Evolutionary conservation across 257 asterid species (phyloP).

Genomic region (Verbena officinalis): DNA sequence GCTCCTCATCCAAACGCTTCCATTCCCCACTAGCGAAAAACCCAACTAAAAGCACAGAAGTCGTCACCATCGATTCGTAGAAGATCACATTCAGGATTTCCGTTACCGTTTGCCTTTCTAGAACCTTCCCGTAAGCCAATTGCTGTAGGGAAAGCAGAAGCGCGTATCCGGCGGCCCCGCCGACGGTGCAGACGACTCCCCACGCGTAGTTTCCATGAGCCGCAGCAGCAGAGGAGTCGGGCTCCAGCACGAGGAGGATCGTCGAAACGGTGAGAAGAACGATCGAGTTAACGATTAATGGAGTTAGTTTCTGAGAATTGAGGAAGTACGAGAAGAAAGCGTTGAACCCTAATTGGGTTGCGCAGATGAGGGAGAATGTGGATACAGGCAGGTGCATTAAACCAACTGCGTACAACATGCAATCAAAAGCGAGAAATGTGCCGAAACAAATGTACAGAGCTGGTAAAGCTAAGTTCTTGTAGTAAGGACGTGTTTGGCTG

Average conservation of each 20-base stretch:
- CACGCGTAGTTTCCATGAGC: conserved; percentile 10
- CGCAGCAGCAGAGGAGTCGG: conserved; percentile 14
- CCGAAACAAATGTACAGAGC: conserved; percentile 28
- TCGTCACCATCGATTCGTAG: conserved; percentile 38
- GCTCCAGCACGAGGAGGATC: conserved; percentile 29
- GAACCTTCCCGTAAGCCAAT: conserved; percentile 34
- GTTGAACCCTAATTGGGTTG: conserved; percentile 50
- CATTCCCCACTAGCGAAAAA: conserved; percentile 53
- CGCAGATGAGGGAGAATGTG: conserved; percentile 40
- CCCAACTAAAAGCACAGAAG: conserved; percentile 24
- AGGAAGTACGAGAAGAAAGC: conserved; percentile 50
- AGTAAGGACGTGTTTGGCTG: neutral
- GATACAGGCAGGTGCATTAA: conserved; percentile 44
- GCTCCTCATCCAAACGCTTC: conserved; percentile 41
- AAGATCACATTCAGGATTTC: conserved; percentile 36
- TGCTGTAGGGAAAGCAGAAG: conserved; percentile 38
- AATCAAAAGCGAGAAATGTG: conserved; percentile 30
- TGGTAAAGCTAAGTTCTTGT: conserved; percentile 6
- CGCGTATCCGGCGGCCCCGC: conserved; percentile 43
- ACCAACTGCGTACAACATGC: conserved; percentile 44
- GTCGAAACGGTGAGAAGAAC: conserved; percentile 48
- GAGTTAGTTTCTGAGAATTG: conserved; percentile 42
- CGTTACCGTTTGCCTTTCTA: conserved; percentile 24
- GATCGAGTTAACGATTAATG: conserved; percentile 35
- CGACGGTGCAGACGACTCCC: conserved; percentile 44